Evolutionary conservation across 139 green algal species (phyloP), one percentile per base, ranked within the genome.

Genomic region (Chlamydomonas sphaeroides): DNA sequence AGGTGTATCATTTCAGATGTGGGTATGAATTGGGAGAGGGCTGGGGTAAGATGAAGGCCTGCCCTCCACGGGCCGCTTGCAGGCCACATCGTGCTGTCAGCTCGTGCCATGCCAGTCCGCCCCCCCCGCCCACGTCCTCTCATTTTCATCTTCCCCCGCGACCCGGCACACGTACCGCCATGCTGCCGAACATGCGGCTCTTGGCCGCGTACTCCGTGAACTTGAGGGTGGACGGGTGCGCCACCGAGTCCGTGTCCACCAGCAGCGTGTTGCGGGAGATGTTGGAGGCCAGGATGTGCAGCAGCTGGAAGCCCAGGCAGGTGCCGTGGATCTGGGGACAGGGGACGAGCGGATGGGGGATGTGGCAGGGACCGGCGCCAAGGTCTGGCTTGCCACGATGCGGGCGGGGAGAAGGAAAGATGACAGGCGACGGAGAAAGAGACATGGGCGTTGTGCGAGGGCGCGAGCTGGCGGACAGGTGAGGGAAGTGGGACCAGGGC

Each of bases 291-390:
- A 97, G 80, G 53, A 97, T 94, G 89, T 96, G 94, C 61, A 97
- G 91, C 76, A 97, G 88, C 90, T 97, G 94, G 88, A 95, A 94
- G 61, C 94, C 94, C 33, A 97, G 86, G 90, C 94, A 97, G 20
- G 93, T 96, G 68, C 89, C 89, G 32, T 90, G 83, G 70, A 93
- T 93, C 87, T 93, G 85, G 42, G 68, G 38, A 38, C 10, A 38
- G 39, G 28, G 39, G 25, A 21, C 15, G 11, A 14, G 39, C 7
- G 39, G 10, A 26, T 35, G 10, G 39, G 28, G 33, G 21, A 39
- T 62, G 45, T 17, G 15, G n/a, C 14, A 11, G 63, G 63, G 35
- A n/a, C 10, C 45, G 45, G 45, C 20, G 51, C 14, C 20, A 61
- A 61, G 51, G 17, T 30, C 20, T 10, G 51, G 51, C 4, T 61